A percentile compares a stretch with the other conserved stretches of the same genome.
Conservation (phyloP, 352 stramenopile species). For the Phytopythium mirpurense region DNA sequence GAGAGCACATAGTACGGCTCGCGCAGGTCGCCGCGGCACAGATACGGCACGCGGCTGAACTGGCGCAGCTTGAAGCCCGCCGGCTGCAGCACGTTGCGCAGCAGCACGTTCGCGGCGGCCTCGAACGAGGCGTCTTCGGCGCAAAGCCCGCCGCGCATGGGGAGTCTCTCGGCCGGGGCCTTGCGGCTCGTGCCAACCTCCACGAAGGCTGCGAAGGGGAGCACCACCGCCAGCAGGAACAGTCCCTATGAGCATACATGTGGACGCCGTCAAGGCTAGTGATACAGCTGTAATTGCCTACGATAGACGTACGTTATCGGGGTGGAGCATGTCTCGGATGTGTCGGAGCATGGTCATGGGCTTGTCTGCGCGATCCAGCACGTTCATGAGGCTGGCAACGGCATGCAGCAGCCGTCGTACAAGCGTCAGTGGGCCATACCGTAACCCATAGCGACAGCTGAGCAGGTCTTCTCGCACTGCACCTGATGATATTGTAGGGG, state of each 20-base stretch:
- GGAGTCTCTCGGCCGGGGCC: constrained; percentile 50
- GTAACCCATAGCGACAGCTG: too few relatives aligned
- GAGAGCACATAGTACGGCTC: constrained; percentile 83
- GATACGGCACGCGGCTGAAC: constrained; percentile 81
- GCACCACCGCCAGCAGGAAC: constrained; percentile 72
- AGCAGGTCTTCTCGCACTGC: too few relatives aligned
- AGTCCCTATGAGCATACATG: constrained; percentile 28
- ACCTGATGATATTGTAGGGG: constrained; percentile 84
- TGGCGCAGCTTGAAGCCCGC: constrained; percentile 72
- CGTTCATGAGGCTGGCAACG: constrained; percentile 66
- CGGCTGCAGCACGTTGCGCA: constrained; percentile 60
- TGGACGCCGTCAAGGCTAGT: background rate
- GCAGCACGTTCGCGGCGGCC: constrained; percentile 43
- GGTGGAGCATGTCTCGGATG: constrained; percentile 69
- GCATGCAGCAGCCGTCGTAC: constrained; percentile 41
- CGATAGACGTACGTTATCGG: constrained; percentile 33
- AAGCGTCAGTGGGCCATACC: too few relatives aligned
- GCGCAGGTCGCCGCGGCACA: constrained; percentile 71
- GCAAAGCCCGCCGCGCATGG: constrained; percentile 64
- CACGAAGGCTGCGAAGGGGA: constrained; percentile 79
- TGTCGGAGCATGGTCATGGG: constrained; percentile 72
- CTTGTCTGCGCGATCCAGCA: constrained; percentile 77
- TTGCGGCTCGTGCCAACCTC: constrained; percentile 69
- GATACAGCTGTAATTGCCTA: background rate
- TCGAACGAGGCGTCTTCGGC: constrained; percentile 64